Evolutionary conservation across 495 filamentous ascomycete species (phyloP).

Genomic region (Penicillium robsamsonii): DNA sequence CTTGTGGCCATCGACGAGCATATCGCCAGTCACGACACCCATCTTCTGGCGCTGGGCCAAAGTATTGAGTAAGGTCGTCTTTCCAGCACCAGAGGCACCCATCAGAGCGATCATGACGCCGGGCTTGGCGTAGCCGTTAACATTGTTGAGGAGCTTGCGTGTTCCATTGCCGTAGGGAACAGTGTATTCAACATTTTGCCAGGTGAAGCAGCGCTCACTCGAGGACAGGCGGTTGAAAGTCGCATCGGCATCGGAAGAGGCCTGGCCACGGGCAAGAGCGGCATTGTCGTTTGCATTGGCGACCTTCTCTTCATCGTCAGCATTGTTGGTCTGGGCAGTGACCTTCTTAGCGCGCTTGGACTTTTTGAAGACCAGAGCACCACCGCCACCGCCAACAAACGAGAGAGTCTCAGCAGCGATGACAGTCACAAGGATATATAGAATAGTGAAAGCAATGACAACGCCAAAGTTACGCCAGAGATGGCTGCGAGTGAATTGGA

Average conservation of each 20-base stretch:
- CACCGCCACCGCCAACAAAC: slow-evolving; percentile 52
- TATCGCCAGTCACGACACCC: slow-evolving; percentile 69
- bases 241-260: slow-evolving; percentile 37
- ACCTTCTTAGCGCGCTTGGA: slow-evolving; percentile 57
- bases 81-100: slow-evolving; percentile 82
- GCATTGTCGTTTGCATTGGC: slow-evolving; percentile 33
- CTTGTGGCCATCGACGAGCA: slow-evolving; percentile 74
- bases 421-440: slow-evolving; percentile 68
- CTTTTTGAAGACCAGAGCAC: slow-evolving; percentile 67
- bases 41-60: slow-evolving; percentile 72
- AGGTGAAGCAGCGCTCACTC: slow-evolving; percentile 72
- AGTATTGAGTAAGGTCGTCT: slow-evolving; percentile 73
- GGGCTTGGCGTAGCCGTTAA: slow-evolving; percentile 77
- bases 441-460: slow-evolving; percentile 63
- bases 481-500: slow-evolving; percentile 60
- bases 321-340: slow-evolving; percentile 40
- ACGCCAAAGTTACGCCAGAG: slow-evolving; percentile 83
- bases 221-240: slow-evolving; percentile 55
- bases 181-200: slow-evolving; percentile 68
- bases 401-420: slow-evolving; percentile 55
- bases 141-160: slow-evolving; percentile 65
- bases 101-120: slow-evolving; percentile 79
- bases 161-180: slow-evolving; percentile 71
- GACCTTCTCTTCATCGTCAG: slow-evolving; percentile 49
- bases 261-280: slow-evolving; percentile 46